These are phyloP conservation scores for Eremothecium cymbalariae DNA, from an alignment of 1,139 yeast genomes.

Conservation along the genomic window DNA sequence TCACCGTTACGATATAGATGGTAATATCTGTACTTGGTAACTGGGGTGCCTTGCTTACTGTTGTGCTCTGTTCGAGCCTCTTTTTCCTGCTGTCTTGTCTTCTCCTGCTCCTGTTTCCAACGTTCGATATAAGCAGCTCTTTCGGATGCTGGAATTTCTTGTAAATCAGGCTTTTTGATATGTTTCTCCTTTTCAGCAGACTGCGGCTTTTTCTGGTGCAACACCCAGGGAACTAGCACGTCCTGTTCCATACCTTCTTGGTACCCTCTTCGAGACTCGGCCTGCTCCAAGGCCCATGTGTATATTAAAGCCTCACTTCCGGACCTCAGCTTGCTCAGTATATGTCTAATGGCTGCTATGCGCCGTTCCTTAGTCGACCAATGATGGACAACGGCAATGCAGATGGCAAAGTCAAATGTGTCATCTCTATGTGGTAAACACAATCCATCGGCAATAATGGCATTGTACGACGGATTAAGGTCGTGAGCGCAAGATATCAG, in stretches of 20 bases:
- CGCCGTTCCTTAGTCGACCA: conserved; percentile 81
- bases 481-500: conserved; percentile 62
- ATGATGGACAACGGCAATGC: conserved; percentile 94
- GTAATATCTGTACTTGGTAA: conserved; percentile 72
- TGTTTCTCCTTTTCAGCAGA: conserved; percentile 16
- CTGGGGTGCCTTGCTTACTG: conserved; percentile 21
- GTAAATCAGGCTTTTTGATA: conserved; percentile 24
- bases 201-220: conserved; percentile 39
- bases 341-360: conserved; percentile 60
- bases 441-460: conserved; percentile 71
- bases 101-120: conserved; percentile 27
- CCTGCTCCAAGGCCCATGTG: conserved; percentile 97
- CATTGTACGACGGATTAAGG: conserved; percentile 38
- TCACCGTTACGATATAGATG: conserved; percentile 84
- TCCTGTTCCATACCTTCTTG: conserved; percentile 89
- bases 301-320: conserved; percentile 73
- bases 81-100: conserved; percentile 17
- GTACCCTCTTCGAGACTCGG: conserved; percentile 76
- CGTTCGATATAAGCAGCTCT: conserved; percentile 24
- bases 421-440: conserved; percentile 53
- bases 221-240: conserved; percentile 91
- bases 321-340: conserved; percentile 47
- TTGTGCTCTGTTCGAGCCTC: conserved; percentile 18
- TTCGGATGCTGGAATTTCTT: conserved; percentile 23
- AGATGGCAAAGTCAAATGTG: conserved; percentile 80